Conservation (phyloP, 148 eudicot species). For the Fagopyrum esculentum region DNA sequence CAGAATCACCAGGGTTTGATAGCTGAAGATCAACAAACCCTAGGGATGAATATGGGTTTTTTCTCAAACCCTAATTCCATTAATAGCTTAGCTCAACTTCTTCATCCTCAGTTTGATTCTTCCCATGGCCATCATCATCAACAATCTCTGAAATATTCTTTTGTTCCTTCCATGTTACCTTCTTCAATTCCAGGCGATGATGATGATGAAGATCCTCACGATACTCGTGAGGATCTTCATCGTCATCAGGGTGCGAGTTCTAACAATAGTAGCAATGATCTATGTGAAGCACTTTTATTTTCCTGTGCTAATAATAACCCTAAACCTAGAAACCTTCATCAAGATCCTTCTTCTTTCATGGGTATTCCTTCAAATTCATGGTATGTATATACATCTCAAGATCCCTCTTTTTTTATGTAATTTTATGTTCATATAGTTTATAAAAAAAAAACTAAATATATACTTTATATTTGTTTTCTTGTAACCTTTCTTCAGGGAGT, state of each 20-base stretch:
- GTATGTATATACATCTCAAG: neutral
- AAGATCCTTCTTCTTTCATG: constrained; percentile 8
- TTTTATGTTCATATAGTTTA: neutral
- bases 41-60: constrained; percentile 18
- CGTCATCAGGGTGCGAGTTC: neutral
- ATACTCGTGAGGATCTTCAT: neutral
- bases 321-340: constrained; percentile 4
- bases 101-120: neutral
- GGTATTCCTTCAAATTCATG: neutral
- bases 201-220: neutral
- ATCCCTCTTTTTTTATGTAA: neutral
- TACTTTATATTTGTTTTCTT: neutral
- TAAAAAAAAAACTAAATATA: neutral
- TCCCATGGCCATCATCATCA: neutral
- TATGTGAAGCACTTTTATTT: constrained; percentile 8
- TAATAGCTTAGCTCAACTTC: neutral
- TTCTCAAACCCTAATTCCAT: constrained; percentile 10
- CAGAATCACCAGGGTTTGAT: constrained; percentile 14
- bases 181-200: neutral
- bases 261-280: neutral
- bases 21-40: constrained; percentile 35
- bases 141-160: constrained; percentile 1
- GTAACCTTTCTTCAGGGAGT: neutral
- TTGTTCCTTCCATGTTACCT: neutral
- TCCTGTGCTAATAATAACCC: constrained; percentile 4